Percentiles rank a stretch among this genome's conserved stretches.
phyloP scores from a whole-genome alignment of 2,329 filamentous ascomycete genomes.

The Pezicula neosporulosa region DNA sequence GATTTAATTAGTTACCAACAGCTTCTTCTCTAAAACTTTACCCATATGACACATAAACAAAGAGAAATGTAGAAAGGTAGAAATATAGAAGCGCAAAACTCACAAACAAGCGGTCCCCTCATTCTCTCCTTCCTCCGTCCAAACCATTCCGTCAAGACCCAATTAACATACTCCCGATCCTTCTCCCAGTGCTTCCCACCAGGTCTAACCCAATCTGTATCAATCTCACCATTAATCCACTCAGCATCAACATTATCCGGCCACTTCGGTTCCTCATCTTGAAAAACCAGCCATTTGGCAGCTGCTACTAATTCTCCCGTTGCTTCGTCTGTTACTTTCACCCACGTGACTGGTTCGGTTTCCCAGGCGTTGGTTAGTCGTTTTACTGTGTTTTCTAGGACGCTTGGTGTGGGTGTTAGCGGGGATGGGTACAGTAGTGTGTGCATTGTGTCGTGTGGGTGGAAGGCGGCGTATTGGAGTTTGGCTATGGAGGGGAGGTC shows the following conservation, averaged over 20 bases:
- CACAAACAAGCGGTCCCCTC: background rate
- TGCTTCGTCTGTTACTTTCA: constrained; percentile 7
- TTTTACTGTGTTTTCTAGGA: background rate
- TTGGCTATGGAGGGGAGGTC: constrained; percentile 6
- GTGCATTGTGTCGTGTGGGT: constrained; percentile 9
- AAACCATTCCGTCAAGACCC: constrained; percentile 4
- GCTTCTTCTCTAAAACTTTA: too few relatives aligned
- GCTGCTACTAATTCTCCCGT: constrained; percentile 3
- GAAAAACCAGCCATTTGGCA: constrained; percentile 15
- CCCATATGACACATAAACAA: too few relatives aligned
- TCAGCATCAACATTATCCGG: background rate
- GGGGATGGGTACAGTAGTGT: constrained; percentile 11
- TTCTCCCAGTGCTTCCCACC: background rate
- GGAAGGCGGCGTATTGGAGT: constrained; percentile 9
- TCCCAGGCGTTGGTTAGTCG: background rate
- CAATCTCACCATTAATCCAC: background rate
- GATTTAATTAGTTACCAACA: background rate
- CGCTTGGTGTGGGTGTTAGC: background rate
- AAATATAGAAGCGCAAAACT: too few relatives aligned
- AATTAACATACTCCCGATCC: background rate
- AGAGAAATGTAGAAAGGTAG: too few relatives aligned
- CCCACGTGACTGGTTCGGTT: background rate
- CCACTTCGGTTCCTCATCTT: background rate
- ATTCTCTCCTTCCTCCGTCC: constrained; percentile 6
- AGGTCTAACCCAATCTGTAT: background rate